Evolutionary conservation across 23 red algal genomes (phyloP), one percentile per base, ranked within the genome.

Genomic region (Gracilaria gracilis): DNA sequence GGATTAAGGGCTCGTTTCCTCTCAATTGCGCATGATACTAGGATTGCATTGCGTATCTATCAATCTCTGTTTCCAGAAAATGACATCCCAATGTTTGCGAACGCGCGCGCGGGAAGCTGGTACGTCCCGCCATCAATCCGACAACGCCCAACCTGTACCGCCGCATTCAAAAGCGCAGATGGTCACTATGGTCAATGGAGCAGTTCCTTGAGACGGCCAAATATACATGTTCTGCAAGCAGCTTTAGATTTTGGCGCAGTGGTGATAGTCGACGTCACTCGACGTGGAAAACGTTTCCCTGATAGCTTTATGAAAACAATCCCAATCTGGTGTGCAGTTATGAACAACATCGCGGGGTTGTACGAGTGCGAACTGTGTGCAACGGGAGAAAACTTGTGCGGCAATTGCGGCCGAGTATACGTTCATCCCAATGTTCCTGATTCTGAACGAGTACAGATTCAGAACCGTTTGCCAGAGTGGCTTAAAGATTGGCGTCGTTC

Each of bases 251-350:
- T 16, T 31, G 72, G 83, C 13, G 91, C 50, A 25, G 91, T 77
- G 0, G 80, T 94, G 34, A 34, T 94, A 51, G 82, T 86, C 29
- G 91, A 94, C 82, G 91, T 87, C 9, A 94, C 91, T 12, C 81
- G 91, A 67, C 54, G 70, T 37, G 91, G 91, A 39, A 94, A 94
- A 53, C 59, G 61, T 7, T 87, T 57, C 27, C 91, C 91, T 9
- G 91, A 94, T 58, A 77, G 65, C 40, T 77, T 94, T 19, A 73
- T 70, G 28, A 84, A 85, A 58, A 94, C 91, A 4, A 53, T 94
- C 11, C 91, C 91, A 19, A 87, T 87, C 38, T 94, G 91, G 91
- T 86, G 82, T 53, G 91, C 91, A 37, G 91, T 94, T 67, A 67
- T 94, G 15, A 82, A 81, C 64, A 51, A 54, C 27, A 25, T 90